Evolutionary conservation across 768 basidiomycete species (phyloP), one percentile per base, ranked within the genome.

Genomic region (Leccinum uliginosum): DNA sequence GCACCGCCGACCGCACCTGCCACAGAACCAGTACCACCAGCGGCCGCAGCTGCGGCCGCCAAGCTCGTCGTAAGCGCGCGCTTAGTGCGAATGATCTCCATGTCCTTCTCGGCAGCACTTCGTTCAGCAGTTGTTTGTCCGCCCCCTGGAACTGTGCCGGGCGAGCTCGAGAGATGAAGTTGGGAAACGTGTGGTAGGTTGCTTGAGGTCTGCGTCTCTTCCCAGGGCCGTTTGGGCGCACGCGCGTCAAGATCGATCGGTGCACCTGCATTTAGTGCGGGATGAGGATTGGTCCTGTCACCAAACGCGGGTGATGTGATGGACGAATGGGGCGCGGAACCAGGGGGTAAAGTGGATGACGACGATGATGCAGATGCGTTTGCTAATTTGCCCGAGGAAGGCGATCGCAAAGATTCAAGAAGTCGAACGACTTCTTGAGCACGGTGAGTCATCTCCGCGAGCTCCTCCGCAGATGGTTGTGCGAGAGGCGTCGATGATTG

Each of bases 11-110:
- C 59, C 14, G 59, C 61, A 0, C 70, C 68, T 0, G 74, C 72
- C 27, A 74, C 69, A 29, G 67, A 73, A 6, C 73, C 74, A 29
- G 63, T 61, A 4, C 73, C 73, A 26, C 70, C 73, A 3, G 61
- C 65, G 0, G 76, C 66, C 19, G 76, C 70, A 0, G 78, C 78
- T n/a, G 74, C 74, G 1, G 76, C 80, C 1, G 76, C 81, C n/a
- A 82, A 80, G 11, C 83, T 79, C 46, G 83, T 84, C 50, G 83
- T 86, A 19, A 80, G 72, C n/a, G 87, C 87, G 19, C 89, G 83
- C 71, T 91, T 92, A 27, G 80, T 85, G 8, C 89, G 83, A 59
- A 92, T 92, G 57, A 89, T 78, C 60, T 89, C 87, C 89, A 92
- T 92, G 65, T 92, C 89, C 58, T 86, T 82, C 70, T 91, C 88